Conservation (phyloP, 352 stramenopile species). For the Phytophthora constricta region DNA sequence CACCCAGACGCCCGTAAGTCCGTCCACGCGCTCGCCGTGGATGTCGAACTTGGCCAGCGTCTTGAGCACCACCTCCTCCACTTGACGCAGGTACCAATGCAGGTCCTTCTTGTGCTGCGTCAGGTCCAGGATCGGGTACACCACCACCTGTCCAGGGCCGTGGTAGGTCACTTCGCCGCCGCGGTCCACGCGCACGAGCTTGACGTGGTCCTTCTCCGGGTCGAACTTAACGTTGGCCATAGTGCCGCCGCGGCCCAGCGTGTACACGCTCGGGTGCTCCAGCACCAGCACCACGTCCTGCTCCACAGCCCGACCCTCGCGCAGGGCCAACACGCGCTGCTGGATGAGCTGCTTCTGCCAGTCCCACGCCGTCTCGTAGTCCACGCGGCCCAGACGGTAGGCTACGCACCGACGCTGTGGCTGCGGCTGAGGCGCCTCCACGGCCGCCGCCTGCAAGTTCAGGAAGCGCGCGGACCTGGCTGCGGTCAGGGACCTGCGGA, state of each 20-base stretch:
- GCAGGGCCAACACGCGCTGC: conserved; percentile 66
- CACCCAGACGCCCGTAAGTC: conserved; percentile 97
- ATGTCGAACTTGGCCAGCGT: conserved; percentile 91
- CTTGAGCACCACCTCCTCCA: conserved; percentile 97
- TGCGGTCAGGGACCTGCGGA: conserved; percentile 3
- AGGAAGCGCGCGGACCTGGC: conserved; percentile 6
- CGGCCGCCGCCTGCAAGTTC: conserved; percentile 3
- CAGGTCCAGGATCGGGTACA: conserved; percentile 98
- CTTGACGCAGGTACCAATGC: conserved; percentile 96
- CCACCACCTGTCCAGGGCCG: conserved; percentile 97
- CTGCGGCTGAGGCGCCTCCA: conserved; percentile 13
- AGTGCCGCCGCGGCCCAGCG: conserved; percentile 95
- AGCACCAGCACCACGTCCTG: conserved; percentile 59
- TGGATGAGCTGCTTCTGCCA: conserved; percentile 91
- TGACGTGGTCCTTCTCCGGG: conserved; percentile 61
- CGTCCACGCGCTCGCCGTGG: conserved; percentile 88
- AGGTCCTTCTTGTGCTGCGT: conserved; percentile 95
- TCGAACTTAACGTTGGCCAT: conserved; percentile 88
- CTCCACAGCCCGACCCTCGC: conserved; percentile 47
- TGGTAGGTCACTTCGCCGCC: conserved; percentile 99
- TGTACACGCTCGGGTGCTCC: conserved; percentile 97
- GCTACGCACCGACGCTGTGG: conserved; percentile 61
- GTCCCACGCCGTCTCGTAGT: conserved; percentile 87
- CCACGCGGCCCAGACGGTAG: conserved; percentile 73
- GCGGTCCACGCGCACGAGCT: conserved; percentile 97